Conservation (phyloP, 2,329 filamentous ascomycete species). For the Fusarium circinatum region DNA sequence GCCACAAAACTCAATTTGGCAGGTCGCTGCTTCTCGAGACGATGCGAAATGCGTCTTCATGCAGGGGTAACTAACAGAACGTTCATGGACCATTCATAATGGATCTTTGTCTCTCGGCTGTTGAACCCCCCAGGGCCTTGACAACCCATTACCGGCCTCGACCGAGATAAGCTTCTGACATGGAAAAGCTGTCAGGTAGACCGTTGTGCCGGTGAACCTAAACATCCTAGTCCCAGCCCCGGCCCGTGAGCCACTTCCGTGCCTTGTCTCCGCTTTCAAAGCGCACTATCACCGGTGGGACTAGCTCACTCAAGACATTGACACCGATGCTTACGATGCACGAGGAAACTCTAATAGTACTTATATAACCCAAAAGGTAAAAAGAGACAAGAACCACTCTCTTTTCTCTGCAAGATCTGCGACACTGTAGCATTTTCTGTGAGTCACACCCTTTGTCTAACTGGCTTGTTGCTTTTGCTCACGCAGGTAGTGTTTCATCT, state of each 20-base stretch:
- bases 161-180: background rate
- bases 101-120: background rate
- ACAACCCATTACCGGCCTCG: background rate
- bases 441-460: background rate
- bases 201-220: background rate
- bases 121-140: background rate
- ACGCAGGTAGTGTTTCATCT: background rate
- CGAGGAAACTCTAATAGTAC: background rate
- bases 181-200: background rate
- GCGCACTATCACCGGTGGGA: background rate
- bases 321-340: background rate
- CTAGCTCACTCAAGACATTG: background rate
- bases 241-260: background rate
- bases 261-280: background rate
- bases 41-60: background rate
- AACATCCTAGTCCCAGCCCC: background rate
- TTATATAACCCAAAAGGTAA: background rate
- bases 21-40: background rate
- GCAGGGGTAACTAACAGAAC: background rate
- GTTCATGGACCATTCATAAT: background rate
- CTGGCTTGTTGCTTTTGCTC: background rate
- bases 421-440: background rate
- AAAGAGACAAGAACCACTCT: background rate
- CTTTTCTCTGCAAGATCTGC: background rate
- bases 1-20: background rate